Evolutionary conservation across 2,329 filamentous ascomycete genomes (phyloP), one percentile per base, ranked within the genome.

Genomic region (Hymenoscyphus repandus): DNA sequence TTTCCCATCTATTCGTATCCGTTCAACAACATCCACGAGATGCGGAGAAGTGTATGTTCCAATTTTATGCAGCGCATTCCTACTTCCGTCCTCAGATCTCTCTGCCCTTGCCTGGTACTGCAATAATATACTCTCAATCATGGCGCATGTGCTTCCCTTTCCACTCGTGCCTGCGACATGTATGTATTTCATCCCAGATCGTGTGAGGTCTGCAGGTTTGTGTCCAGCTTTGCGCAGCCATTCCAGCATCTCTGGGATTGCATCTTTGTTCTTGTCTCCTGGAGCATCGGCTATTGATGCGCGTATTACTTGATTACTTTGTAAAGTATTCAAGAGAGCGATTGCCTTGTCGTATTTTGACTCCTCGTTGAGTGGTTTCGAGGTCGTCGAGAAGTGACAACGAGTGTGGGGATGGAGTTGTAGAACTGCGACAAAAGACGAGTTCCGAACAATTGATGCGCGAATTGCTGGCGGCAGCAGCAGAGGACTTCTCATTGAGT

Each of bases 111-210:
- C 32, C 22, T 71, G 73, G 59, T 82, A 78, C 48, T 73, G 73
- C 22, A 72, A 68, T 40, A 88, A 74, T 55, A 88, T 81, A n/a
- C 77, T 80, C 57, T 82, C 76, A 50, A 79, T 72, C 61, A 85
- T 87, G 36, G 82, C 83, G 61, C 83, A 88, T 1, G 83, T 86
- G 61, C 80, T 86, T 15, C 85, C 85, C 39, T 63, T 97, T 53
- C 92, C 92, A 68, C 96, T 97, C 4, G 91, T 96, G 11, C 92
- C 92, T 1, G 92, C 88, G 41, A 97, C 83, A 66, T 97, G 92
- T 54, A 97, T 82, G 58, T 77, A 63, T 38, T 51, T 62, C 37
- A 64, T 18, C 7, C 62, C 61, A 9, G 41, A 51, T 13, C 51
- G 56, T 6, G 54, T 45, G 18, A 64, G 54, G 30, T 64, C 61